These are phyloP conservation scores for Limonium bicolor DNA, from an alignment of 148 eudicot species.

Conservation along the genomic window DNA sequence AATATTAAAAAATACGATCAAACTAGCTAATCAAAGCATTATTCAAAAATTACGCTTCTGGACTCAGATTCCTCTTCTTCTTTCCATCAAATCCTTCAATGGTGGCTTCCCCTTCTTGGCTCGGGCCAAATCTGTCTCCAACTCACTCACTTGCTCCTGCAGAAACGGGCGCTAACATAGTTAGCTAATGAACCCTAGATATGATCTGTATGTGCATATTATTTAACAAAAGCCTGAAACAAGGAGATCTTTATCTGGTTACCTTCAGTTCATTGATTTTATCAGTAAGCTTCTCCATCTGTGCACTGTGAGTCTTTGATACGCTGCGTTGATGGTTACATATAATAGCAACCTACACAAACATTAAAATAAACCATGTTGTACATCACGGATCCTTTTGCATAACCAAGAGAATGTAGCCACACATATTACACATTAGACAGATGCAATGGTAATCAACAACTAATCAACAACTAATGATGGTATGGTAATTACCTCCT, in stretches of 20 bases:
- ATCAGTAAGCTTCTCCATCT: conserved; percentile 51
- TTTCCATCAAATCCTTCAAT: conserved; percentile 65
- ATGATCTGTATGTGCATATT: too few species aligned
- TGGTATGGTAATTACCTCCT: conserved; percentile 52
- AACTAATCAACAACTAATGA: too few species aligned
- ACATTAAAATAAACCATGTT: not conserved
- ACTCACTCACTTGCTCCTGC: conserved; percentile 44
- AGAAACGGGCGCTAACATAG: conserved; percentile 6
- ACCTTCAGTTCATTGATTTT: conserved; percentile 85
- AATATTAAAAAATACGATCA: not conserved
- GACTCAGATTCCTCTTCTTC: conserved; percentile 49
- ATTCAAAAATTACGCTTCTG: conserved; percentile 54
- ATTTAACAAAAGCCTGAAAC: too few species aligned
- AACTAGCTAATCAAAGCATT: not conserved
- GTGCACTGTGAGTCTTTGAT: conserved; percentile 76
- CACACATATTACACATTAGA: too few species aligned
- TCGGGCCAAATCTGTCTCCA: conserved; percentile 58
- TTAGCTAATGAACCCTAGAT: too few species aligned
- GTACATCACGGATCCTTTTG: too few species aligned
- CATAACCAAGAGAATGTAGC: too few species aligned
- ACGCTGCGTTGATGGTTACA: conserved; percentile 99
- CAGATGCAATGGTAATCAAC: too few species aligned
- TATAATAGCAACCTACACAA: conserved; percentile 80
- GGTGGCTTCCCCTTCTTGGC: conserved; percentile 92
- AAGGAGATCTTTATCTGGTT: too few species aligned